phyloP scores from a whole-genome alignment of 768 basidiomycete species.

The Phlebiopsis flavidoalba region DNA sequence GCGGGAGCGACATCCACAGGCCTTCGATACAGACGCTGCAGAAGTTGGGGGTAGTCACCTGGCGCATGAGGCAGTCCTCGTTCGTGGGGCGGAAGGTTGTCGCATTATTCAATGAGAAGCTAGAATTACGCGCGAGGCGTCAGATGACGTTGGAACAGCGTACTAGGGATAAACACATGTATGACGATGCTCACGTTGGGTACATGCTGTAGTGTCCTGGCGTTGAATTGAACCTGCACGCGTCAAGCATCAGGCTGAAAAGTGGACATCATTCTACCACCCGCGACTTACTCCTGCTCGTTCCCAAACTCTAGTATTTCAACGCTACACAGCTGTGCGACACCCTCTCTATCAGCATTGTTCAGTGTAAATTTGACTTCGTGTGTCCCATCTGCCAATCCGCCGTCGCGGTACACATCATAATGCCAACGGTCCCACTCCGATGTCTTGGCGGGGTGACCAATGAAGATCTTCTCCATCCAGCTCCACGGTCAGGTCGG shows the following conservation, averaged over 20 bases:
- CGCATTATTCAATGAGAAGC: constrained; percentile 57
- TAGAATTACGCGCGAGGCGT: constrained; percentile 19
- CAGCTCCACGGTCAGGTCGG: constrained; percentile 52
- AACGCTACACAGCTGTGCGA: constrained; percentile 71
- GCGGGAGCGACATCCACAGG: constrained; percentile 63
- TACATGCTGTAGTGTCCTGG: constrained; percentile 62
- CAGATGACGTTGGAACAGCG: not conserved
- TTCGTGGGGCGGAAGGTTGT: constrained; percentile 81
- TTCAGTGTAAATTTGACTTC: constrained; percentile 52
- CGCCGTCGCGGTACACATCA: constrained; percentile 40
- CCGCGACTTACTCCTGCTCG: constrained; percentile 37
- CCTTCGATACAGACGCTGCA: constrained; percentile 72
- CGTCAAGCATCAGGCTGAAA: not conserved
- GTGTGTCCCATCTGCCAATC: constrained; percentile 48
- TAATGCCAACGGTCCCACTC: constrained; percentile 76
- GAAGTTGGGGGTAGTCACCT: constrained; percentile 63
- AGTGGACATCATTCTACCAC: constrained; percentile 23
- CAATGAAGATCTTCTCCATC: constrained; percentile 60
- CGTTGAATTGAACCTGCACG: constrained; percentile 51
- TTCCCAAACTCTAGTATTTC: constrained; percentile 72
- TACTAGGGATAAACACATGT: not conserved
- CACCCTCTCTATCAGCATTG: constrained; percentile 41
- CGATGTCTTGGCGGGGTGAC: constrained; percentile 50
- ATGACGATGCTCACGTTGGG: constrained; percentile 48
- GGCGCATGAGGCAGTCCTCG: constrained; percentile 79